Conservation (phyloP, 2,329 filamentous ascomycete genomes). For the Pseudogymnoascus sp. region DNA sequence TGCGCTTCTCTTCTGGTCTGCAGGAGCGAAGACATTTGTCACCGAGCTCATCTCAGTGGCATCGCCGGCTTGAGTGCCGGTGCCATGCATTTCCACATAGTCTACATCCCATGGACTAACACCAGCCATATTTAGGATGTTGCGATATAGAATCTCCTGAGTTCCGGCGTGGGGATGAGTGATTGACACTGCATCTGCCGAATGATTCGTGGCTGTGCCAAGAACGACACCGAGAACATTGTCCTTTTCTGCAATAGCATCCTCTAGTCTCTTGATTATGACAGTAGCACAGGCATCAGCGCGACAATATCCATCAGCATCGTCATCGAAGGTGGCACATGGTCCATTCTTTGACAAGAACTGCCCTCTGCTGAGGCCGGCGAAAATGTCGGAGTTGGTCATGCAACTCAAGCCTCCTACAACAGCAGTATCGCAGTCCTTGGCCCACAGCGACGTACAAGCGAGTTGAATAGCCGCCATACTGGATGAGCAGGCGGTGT, state of each 20-base stretch:
- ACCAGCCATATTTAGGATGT: conserved; percentile 63
- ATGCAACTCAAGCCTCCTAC: conserved; percentile 25
- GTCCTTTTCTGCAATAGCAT: conserved; percentile 44
- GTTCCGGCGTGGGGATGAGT: conserved; percentile 74
- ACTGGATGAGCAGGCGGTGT: conserved; percentile 36
- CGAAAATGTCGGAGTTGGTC: conserved; percentile 25
- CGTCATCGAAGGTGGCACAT: conserved; percentile 41
- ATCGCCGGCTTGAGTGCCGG: conserved; percentile 79
- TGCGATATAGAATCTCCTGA: conserved; percentile 62
- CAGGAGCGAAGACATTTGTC: conserved; percentile 53
- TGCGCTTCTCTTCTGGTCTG: conserved; percentile 37
- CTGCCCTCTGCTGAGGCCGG: conserved; percentile 24
- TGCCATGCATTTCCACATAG: conserved; percentile 87
- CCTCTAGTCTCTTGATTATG: conserved; percentile 41
- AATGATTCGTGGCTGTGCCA: conserved; percentile 72
- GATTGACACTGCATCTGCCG: conserved; percentile 71
- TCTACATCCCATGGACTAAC: conserved; percentile 69
- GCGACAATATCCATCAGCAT: conserved; percentile 47
- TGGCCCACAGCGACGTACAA: conserved; percentile 23
- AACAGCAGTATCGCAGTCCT: conserved; percentile 25
- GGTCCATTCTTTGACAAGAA: conserved; percentile 31
- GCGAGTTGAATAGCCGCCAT: conserved; percentile 30
- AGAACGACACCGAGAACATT: conserved; percentile 49
- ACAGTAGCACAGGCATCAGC: conserved; percentile 42
- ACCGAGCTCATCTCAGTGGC: conserved; percentile 76